These are phyloP conservation scores for Colletotrichum sp. DNA, from an alignment of 2,329 filamentous ascomycete species.

Conservation along the genomic window DNA sequence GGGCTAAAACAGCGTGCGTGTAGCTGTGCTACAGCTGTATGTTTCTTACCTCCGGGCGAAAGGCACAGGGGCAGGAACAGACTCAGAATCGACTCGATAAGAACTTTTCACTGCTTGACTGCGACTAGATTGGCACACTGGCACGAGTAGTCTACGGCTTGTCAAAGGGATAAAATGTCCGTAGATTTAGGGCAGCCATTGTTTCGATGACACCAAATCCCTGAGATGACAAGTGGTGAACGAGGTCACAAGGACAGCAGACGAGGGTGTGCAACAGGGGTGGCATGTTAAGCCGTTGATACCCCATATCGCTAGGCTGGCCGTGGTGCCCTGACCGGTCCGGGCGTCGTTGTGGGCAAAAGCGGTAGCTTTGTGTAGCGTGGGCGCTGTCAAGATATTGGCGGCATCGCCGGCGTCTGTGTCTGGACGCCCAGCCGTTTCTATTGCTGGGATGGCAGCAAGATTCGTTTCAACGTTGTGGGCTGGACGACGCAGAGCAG, in stretches of 20 bases:
- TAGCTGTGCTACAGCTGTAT: conserved; percentile 1
- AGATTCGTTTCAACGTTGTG: conserved; percentile 14
- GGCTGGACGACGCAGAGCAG: conserved; percentile 1
- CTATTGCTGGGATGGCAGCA: conserved; percentile 4
- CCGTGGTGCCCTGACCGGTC: conserved; percentile 14
- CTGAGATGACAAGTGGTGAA: conserved; percentile 9
- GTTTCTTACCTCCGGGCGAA: not conserved
- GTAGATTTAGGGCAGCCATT: conserved; percentile 1
- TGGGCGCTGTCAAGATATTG: conserved; percentile 15
- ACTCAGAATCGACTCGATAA: not conserved
- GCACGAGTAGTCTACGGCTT: not conserved
- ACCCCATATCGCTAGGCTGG: conserved; percentile 13
- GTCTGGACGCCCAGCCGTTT: not conserved
- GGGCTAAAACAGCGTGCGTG: not conserved
- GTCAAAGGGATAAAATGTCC: conserved; percentile 2
- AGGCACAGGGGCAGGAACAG: not conserved
- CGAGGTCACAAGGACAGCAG: conserved; percentile 19
- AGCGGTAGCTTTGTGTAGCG: not conserved
- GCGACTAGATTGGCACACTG: not conserved
- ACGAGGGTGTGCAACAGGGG: conserved; percentile 9
- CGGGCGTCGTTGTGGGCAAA: conserved; percentile 10
- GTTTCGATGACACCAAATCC: not conserved
- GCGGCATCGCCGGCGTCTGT: conserved; percentile 7
- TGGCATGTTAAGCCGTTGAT: conserved; percentile 14
- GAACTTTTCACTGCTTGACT: not conserved